Conservation (phyloP, 495 filamentous ascomycete species). For the Trichoderma virens region DNA sequence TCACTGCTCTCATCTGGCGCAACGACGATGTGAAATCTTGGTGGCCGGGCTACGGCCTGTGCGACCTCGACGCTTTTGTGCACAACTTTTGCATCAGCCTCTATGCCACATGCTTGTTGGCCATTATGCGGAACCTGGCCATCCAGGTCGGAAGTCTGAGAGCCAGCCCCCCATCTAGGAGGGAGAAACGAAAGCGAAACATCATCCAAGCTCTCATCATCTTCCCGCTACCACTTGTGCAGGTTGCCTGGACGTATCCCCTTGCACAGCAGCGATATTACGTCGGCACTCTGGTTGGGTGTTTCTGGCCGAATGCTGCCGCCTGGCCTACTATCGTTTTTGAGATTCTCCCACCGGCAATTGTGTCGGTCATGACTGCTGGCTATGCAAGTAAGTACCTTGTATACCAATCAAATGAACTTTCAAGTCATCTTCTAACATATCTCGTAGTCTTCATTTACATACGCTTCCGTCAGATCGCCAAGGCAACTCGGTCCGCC, state of each 20-base stretch:
- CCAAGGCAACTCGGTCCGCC: conserved; percentile 50
- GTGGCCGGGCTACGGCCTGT: conserved; percentile 70
- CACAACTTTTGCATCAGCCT: conserved; percentile 43
- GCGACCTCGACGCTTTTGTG: conserved; percentile 74
- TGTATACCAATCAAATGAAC: no score
- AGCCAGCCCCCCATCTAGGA: conserved; percentile 41
- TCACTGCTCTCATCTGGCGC: conserved; percentile 80
- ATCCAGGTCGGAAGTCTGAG: conserved; percentile 57
- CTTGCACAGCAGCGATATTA: conserved; percentile 65
- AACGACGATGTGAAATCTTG: conserved; percentile 57
- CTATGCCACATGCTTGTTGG: conserved; percentile 55
- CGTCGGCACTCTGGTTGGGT: conserved; percentile 68
- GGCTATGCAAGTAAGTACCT: conserved; percentile 69
- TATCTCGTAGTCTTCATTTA: conserved; percentile 65
- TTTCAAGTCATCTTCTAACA: no score
- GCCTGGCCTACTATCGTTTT: conserved; percentile 68
- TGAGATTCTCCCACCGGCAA: conserved; percentile 55
- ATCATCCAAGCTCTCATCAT: conserved; percentile 61
- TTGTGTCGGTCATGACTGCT: conserved; percentile 55
- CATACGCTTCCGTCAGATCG: conserved; percentile 59
- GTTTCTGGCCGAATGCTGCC: conserved; percentile 52
- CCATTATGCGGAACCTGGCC: conserved; percentile 71
- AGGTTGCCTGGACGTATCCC: conserved; percentile 60
- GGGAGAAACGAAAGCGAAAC: conserved; percentile 44
- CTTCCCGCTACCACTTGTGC: conserved; percentile 55